Conservation (phyloP, 2,329 filamentous ascomycete genomes). For the Paramyrothecium roridum region DNA sequence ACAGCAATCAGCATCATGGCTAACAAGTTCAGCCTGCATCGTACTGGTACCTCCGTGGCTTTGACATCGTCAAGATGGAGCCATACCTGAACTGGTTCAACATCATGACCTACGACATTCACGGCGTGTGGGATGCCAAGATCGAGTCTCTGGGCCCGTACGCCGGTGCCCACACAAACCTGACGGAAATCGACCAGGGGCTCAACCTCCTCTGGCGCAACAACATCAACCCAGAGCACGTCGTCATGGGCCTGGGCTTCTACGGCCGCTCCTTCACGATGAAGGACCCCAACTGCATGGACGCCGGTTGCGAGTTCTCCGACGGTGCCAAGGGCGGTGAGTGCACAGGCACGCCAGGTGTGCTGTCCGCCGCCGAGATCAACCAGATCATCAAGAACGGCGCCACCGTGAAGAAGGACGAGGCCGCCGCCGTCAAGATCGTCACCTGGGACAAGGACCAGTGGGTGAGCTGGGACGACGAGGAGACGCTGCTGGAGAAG, state of each 20-base stretch:
- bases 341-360: slow-evolving; percentile 24
- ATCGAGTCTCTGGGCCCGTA: slow-evolving; percentile 23
- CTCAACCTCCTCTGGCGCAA: slow-evolving; percentile 47
- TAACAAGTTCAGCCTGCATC: not conserved
- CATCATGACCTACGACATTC: slow-evolving; percentile 43
- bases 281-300: slow-evolving; percentile 16
- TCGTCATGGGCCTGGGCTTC: slow-evolving; percentile 42
- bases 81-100: slow-evolving; percentile 36
- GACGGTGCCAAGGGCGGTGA: slow-evolving; percentile 17
- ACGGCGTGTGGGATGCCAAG: slow-evolving; percentile 36
- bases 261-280: slow-evolving; percentile 36
- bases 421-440: slow-evolving; percentile 24
- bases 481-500: slow-evolving; percentile 28
- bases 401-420: slow-evolving; percentile 15
- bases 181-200: slow-evolving; percentile 41
- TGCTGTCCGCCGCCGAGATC: slow-evolving; percentile 29
- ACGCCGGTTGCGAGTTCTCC: slow-evolving; percentile 24
- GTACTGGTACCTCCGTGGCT: slow-evolving; percentile 11
- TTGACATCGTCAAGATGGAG: slow-evolving; percentile 10
- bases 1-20: too few species aligned
- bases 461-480: slow-evolving; percentile 35
- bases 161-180: slow-evolving; percentile 39
- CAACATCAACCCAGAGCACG: slow-evolving; percentile 34
- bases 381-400: slow-evolving; percentile 18
- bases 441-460: slow-evolving; percentile 27